Evolutionary conservation across 1,284 basidiomycete species (phyloP), one percentile per base, ranked within the genome.

Genomic region (Uromyces viciae-fabae): DNA sequence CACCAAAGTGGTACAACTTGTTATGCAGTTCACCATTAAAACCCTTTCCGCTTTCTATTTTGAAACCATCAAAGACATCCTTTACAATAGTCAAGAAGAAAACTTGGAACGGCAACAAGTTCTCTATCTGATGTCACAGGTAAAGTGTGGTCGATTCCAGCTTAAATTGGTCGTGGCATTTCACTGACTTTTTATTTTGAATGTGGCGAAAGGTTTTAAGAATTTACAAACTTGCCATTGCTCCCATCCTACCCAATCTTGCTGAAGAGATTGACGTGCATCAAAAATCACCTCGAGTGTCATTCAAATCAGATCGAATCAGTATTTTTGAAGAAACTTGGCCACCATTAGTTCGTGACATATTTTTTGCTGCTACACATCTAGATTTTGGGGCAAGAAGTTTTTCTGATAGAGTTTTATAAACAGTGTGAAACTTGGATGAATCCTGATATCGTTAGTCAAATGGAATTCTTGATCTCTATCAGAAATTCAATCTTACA

Each of bases 191-290:
- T 25, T 28, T 28, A 4, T 38, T 60, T 40, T 31, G 42, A 43
- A 69, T 31, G 19, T 46, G 1, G 74, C 4, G 22, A 31, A 84
- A 94, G 93, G 88, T 92, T 49, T 86, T 98, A 72, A 86, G 88
- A 33, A 91, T 90, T 0, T 89, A 95, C 86, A 90, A 90, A 0
- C 89, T 89, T 7, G 89, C 95, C 19, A 88, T 96, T 60, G 93
- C 94, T 0, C 97, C 96, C 0, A 91, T 98, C 38, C 88, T 93
- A 4, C 96, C 97, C 1, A 93, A 97, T 85, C 89, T 98, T 2
- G 93, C 94, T 0, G 95, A 98, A 87, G 96, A 99, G 85, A 90
- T 97, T 69, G 89, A 93, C 83, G 88, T 90, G 64, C 88, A 87
- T 81, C 46, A 71, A 49, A n/a, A 25, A 22, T 31, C 68, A 38